Evolutionary conservation across 495 filamentous ascomycete species (phyloP).

Genomic region (Immersiella caudata): DNA sequence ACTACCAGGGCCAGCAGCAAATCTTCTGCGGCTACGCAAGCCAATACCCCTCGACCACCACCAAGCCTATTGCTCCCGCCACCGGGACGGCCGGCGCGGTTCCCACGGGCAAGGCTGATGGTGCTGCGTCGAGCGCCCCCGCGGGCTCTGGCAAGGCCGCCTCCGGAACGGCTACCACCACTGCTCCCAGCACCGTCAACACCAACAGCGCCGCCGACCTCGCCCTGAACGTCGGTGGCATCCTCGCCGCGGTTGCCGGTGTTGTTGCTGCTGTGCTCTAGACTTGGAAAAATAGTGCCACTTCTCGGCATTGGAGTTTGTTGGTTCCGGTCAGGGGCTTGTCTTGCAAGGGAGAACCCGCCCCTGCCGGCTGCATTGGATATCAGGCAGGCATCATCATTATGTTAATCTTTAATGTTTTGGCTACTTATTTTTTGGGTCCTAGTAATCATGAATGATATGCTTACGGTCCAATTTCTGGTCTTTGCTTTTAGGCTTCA

Average conservation of each 20-base stretch:
- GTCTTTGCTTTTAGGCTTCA: neutral
- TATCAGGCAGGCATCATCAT: constrained; percentile 4
- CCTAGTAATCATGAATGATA: neutral
- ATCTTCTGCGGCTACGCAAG: constrained; percentile 46
- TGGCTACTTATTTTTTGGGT: neutral
- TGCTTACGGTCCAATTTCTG: neutral
- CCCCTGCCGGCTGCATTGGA: neutral
- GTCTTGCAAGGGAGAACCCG: neutral
- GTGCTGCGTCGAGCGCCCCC: neutral
- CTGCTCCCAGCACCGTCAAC: constrained; percentile 28
- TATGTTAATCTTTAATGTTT: constrained; percentile 21
- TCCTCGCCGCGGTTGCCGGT: constrained; percentile 40
- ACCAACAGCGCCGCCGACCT: constrained; percentile 41
- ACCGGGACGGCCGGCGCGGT: constrained; percentile 5
- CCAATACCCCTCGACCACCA: constrained; percentile 38
- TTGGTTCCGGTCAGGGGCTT: constrained; percentile 3
- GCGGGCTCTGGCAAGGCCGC: neutral
- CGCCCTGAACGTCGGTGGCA: constrained; percentile 34
- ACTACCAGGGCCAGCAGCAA: constrained; percentile 38
- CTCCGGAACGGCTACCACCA: constrained; percentile 22
- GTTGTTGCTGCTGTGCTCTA: constrained; percentile 40
- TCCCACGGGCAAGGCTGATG: neutral
- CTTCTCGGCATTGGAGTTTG: constrained; percentile 2
- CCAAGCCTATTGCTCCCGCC: constrained; percentile 15
- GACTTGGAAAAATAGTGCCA: neutral